Evolutionary conservation across 2,329 filamentous ascomycete species (phyloP).

Genomic region (Colletotrichum spaethianum): DNA sequence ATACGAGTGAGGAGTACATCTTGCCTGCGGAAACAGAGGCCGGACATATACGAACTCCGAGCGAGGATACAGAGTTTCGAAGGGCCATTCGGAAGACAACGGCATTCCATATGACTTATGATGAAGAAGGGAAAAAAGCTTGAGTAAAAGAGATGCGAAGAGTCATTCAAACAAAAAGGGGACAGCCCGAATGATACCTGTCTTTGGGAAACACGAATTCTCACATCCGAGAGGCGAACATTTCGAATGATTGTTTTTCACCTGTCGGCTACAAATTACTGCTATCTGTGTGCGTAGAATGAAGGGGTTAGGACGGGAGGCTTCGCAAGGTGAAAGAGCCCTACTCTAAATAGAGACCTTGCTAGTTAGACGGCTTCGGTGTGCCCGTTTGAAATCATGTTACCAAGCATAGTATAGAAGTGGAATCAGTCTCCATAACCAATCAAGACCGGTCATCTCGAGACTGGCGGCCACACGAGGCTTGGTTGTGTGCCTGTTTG

Average conservation of each 20-base stretch:
- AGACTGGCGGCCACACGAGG: too few relatives aligned
- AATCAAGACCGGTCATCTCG: too few relatives aligned
- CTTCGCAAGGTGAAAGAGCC: neutral
- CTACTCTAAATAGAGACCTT: neutral
- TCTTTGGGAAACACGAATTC: too few relatives aligned
- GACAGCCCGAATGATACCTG: neutral
- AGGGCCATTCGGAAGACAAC: slow-evolving; percentile 54
- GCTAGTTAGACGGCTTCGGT: neutral
- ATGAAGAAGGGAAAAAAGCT: slow-evolving; percentile 34
- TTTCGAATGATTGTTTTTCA: fast-evolving
- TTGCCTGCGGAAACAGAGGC: slow-evolving; percentile 45
- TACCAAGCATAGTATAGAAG: neutral
- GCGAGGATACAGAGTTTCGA: slow-evolving; percentile 39
- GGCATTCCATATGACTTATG: slow-evolving; percentile 53
- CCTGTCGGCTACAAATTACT: fast-evolving
- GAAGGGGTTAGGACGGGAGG: neutral
- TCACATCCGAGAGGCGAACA: too few relatives aligned
- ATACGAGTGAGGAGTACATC: slow-evolving; percentile 54
- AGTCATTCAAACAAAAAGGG: neutral
- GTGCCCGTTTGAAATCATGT: neutral
- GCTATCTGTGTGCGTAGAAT: neutral
- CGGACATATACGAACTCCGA: slow-evolving; percentile 18
- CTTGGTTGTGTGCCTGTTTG: too few relatives aligned
- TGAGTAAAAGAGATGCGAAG: neutral
- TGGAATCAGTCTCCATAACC: neutral